Percentiles rank a stretch among this genome's conserved stretches.
Conservation (phyloP, 768 basidiomycete genomes). For the Trametes cingulata region DNA sequence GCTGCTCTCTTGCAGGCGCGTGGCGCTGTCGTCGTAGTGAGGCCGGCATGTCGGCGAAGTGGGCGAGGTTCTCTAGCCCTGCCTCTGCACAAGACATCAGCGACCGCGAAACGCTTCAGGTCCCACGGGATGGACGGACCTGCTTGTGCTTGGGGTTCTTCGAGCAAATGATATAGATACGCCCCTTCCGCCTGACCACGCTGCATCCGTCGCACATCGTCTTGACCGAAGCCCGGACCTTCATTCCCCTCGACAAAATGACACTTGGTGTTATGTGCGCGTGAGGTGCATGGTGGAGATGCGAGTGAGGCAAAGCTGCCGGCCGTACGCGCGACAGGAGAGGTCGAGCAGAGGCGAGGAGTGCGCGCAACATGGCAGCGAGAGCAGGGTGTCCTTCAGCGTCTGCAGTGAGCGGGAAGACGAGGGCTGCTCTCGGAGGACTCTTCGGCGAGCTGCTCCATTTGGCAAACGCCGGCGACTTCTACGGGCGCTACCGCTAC, state of each 20-base stretch:
- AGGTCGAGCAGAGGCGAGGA: constrained; percentile 63
- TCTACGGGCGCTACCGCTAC: neutral
- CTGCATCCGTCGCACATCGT: constrained; percentile 93
- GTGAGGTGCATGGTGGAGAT: constrained; percentile 32
- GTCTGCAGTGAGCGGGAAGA: neutral
- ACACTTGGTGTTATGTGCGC: constrained; percentile 31
- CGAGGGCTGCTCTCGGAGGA: neutral
- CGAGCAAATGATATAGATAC: constrained; percentile 88
- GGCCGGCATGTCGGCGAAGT: neutral
- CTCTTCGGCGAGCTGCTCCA: neutral
- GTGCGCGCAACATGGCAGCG: constrained; percentile 59
- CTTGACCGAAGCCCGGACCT: constrained; percentile 94
- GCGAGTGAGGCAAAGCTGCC: constrained; percentile 28
- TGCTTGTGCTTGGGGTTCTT: constrained; percentile 98
- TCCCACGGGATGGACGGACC: constrained; percentile 45
- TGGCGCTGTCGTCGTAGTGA: neutral
- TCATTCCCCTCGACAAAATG: constrained; percentile 76
- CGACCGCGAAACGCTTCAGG: neutral
- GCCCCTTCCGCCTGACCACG: constrained; percentile 85
- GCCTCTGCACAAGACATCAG: constrained; percentile 24
- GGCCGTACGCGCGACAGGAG: constrained; percentile 52
- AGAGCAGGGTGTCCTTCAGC: constrained; percentile 2
- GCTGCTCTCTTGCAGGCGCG: neutral
- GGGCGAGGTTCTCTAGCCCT: constrained; percentile 23
- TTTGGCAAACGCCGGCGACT: neutral